Conservation (phyloP, 345 rosid genomes). For the Pugionium dolabratum region DNA sequence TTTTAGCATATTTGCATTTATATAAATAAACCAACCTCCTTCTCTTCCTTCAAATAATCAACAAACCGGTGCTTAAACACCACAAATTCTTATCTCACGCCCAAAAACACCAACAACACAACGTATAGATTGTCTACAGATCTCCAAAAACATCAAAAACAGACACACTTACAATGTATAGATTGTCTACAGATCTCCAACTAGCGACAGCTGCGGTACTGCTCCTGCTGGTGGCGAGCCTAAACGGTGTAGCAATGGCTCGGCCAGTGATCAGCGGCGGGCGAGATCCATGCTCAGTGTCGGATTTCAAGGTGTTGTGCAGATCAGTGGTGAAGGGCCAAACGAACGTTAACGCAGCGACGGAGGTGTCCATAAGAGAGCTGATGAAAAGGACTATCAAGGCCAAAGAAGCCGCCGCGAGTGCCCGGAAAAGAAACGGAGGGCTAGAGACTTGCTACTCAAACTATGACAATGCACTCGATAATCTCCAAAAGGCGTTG, state of each 20-base stretch:
- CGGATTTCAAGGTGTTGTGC: constrained; percentile 34
- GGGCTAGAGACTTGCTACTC: constrained; percentile 31
- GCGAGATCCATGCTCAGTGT: constrained; percentile 32
- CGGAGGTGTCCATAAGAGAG: constrained; percentile 38
- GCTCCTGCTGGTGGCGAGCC: constrained; percentile 16
- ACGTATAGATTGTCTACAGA: too few relatives aligned
- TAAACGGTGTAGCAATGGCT: constrained; percentile 4
- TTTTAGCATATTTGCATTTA: constrained; percentile 2
- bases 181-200: constrained; percentile 16
- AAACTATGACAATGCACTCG: constrained; percentile 24
- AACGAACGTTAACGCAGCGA: constrained; percentile 34
- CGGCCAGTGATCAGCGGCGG: not conserved
- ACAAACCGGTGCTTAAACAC: constrained; percentile 28
- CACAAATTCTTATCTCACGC: not conserved
- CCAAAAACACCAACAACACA: not conserved
- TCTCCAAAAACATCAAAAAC: not conserved
- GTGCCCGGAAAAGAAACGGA: not conserved
- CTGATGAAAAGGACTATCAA: constrained; percentile 19
- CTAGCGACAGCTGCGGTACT: constrained; percentile 19
- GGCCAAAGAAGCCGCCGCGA: constrained; percentile 8
- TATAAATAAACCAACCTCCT: constrained; percentile 19
- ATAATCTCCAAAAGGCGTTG: constrained; percentile 35
- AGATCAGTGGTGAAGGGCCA: constrained; percentile 36
- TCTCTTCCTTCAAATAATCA: constrained; percentile 31
- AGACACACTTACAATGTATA: not conserved